These are phyloP conservation scores for Neocucurbitaria cava DNA, from an alignment of 2,329 filamentous ascomycete genomes.

Conservation along the genomic window DNA sequence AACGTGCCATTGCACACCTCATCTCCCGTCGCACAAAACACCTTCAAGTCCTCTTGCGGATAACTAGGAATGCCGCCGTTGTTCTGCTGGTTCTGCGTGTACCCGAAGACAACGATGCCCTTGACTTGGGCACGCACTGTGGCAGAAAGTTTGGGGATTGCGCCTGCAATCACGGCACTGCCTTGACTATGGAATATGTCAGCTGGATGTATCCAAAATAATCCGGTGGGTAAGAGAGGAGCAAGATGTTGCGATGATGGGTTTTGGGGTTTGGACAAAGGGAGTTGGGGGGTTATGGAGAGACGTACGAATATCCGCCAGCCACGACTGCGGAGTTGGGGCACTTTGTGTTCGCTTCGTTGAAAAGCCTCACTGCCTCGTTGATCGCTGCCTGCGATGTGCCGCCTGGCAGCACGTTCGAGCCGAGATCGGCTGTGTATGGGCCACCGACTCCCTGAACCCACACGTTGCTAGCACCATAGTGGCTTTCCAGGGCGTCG, in stretches of 20 bases:
- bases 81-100: constrained; percentile 51
- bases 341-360: constrained; percentile 47
- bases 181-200: constrained; percentile 42
- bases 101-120: constrained; percentile 51
- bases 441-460: constrained; percentile 44
- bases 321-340: constrained; percentile 48
- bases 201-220: not conserved
- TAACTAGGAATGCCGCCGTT: constrained; percentile 44
- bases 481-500: constrained; percentile 27
- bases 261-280: not conserved
- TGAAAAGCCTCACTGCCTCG: constrained; percentile 46
- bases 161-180: constrained; percentile 47
- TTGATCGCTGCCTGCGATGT: constrained; percentile 41
- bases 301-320: constrained; percentile 51
- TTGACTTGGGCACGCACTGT: constrained; percentile 40
- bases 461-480: constrained; percentile 33
- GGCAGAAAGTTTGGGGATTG: constrained; percentile 37
- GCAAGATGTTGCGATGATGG: not conserved
- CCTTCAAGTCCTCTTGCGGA: constrained; percentile 39
- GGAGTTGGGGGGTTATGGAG: not conserved
- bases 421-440: constrained; percentile 45
- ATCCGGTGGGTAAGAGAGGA: no score
- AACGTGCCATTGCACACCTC: constrained; percentile 46
- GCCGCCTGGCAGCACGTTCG: constrained; percentile 44
- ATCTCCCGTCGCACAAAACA: constrained; percentile 47